Base-by-base conservation (phyloP, 2,329 filamentous ascomycete species). In the Hymenoscyphus salicellus region DNA sequence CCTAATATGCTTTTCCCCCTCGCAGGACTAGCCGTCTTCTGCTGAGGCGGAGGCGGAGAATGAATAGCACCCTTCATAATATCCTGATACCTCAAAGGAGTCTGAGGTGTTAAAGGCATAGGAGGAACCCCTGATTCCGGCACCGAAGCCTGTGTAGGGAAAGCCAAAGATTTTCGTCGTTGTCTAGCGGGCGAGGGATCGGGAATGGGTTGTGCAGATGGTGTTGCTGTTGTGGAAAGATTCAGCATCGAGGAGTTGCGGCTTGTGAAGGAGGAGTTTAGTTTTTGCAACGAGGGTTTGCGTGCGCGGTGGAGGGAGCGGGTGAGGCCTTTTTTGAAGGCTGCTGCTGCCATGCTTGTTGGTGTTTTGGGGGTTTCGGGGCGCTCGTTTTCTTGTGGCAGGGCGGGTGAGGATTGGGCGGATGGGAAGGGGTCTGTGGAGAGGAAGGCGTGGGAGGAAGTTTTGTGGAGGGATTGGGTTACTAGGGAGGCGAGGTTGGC, bases 341-440 rank as follows among this genome's bases (percentile, higher is more conserved):
- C 65, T 41, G 61, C 57, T 10, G 69, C 65, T 33, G 68, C 64
- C 30, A 61, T 60, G 41, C 63, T 63, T 5, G 65, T 70, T 1
- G 70, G 68, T 14, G 72, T 73, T 30, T 69, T 71, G 10, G 72
- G 69, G 5, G 68, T 66, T 14, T 41, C 61, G 11, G 69, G 65
- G 7, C 58, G 59, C 5, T 55, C 57, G 17, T 11, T 17, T 8
- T 59, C 56, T 52, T 52, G 46, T 52, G 61, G 55, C 20, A 43
- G 4, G 33, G 64, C 65, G 14, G 63, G 61, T 6, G 61, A 33
- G 55, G 58, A 58, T 59, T 59, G 28, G 10, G 36, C n/a, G 33
- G 61, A 52, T 62, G 63, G 57, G 16, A 71, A 75, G 20, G 73
- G 72, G 32, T 75, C 72, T 11, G 66, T 69, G 28, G 67, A 46